Evolutionary conservation across 257 asterid genomes (phyloP).

Genomic region (Cordia subcordata): DNA sequence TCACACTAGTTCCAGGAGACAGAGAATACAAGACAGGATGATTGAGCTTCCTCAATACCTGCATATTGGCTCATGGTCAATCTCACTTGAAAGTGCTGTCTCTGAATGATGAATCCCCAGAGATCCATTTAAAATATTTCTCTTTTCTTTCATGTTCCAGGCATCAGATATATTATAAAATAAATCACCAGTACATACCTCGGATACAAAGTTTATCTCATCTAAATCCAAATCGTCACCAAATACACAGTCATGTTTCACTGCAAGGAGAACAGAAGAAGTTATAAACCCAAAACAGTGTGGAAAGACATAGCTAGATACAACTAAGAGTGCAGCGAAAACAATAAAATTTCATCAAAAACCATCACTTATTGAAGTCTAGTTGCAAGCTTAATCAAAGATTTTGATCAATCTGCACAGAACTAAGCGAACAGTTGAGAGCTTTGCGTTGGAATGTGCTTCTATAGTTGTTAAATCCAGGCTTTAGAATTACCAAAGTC

Average conservation of each 20-base stretch:
- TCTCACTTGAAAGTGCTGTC: not conserved
- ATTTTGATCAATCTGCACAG: no score
- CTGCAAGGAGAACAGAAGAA: slow-evolving; percentile 36
- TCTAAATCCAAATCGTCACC: slow-evolving; percentile 70
- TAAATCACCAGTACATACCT: slow-evolving; percentile 34
- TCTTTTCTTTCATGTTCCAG: not conserved
- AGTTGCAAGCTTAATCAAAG: no score
- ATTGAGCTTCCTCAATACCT: slow-evolving; percentile 54
- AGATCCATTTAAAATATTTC: not conserved
- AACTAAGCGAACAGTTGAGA: no score
- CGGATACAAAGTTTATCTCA: slow-evolving; percentile 77
- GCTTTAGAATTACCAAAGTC: slow-evolving; percentile 62
- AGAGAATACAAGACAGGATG: slow-evolving; percentile 68
- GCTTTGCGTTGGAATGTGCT: no score
- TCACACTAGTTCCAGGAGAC: slow-evolving; percentile 80
- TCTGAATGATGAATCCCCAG: not conserved
- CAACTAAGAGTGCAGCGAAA: no score
- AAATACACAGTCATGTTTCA: slow-evolving; percentile 89
- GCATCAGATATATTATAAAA: not conserved
- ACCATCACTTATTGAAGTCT: not conserved
- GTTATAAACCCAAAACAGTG: not conserved
- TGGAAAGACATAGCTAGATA: no score
- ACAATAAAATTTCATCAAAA: no score
- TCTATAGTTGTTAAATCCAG: not conserved
- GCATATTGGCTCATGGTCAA: slow-evolving; percentile 18